Conservation (phyloP, 2,329 filamentous ascomycete species). For the Metarhizium humberi region DNA sequence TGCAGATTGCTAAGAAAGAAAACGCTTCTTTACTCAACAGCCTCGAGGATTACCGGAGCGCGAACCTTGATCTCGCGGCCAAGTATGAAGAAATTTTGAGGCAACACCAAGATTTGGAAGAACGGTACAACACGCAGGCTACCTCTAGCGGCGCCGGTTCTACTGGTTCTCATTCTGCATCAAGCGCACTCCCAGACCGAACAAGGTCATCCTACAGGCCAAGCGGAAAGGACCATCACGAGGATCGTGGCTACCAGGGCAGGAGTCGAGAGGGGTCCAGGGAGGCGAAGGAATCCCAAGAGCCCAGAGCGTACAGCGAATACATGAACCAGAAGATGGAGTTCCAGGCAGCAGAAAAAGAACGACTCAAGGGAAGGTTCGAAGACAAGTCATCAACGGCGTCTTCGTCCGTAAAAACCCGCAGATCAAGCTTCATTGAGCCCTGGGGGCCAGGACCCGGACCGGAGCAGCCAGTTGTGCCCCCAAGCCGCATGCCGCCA, state of each 20-base stretch:
- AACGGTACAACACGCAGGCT: slow-evolving; percentile 18
- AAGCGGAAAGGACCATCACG: slow-evolving; percentile 16
- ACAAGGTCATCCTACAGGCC: slow-evolving; percentile 19
- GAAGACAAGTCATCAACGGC: slow-evolving; percentile 16
- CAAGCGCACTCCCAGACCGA: slow-evolving; percentile 15
- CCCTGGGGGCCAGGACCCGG: too few species aligned
- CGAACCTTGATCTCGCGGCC: slow-evolving; percentile 6
- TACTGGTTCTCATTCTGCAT: slow-evolving; percentile 7
- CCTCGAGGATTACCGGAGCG: slow-evolving; percentile 10
- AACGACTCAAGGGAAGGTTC: slow-evolving; percentile 28
- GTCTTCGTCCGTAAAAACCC: slow-evolving; percentile 10
- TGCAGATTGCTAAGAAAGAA: slow-evolving; percentile 8
- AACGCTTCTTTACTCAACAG: slow-evolving; percentile 5
- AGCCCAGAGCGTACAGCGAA: too few species aligned
- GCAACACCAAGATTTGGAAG: slow-evolving; percentile 19
- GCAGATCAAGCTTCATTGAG: slow-evolving; percentile 22
- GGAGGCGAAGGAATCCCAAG: too few species aligned
- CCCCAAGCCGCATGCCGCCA: too few species aligned
- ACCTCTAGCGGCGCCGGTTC: too few species aligned
- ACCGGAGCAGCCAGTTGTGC: too few species aligned
- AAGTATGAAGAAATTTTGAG: slow-evolving; percentile 18
- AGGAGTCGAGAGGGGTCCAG: slow-evolving; percentile 8
- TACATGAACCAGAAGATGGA: too few species aligned
- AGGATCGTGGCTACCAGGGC: slow-evolving; percentile 14
- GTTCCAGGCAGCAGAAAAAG: slow-evolving; percentile 20